Evolutionary conservation across 768 basidiomycete genomes (phyloP), one percentile per base, ranked within the genome.

Genomic region (Suillus subluteus): DNA sequence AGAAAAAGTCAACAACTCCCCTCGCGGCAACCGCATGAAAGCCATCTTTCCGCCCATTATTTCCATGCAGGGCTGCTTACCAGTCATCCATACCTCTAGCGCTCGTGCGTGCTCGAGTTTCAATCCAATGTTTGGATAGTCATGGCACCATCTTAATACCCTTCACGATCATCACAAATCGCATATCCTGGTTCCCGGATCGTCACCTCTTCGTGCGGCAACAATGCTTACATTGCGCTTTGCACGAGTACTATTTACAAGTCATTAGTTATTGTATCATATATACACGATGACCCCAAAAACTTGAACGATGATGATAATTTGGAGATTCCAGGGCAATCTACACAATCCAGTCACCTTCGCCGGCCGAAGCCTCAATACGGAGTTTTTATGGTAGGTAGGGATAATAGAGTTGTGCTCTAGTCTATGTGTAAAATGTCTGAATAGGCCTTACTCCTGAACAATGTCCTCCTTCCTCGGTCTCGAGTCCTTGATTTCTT

Each of bases 381-480:
- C 3, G 21, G 6, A 56, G 35, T 43, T 30, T 11, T 21, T 61
- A 43, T 21, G 18, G 41, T 61, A 61, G 26, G 59, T 55, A 26
- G 11, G 23, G n/a, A 37, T 63, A 64, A 55, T 67, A 59, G 66
- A 55, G 48, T 48, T 50, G 46, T 65, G 37, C 59, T 67, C 65
- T 66, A 66, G 52, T 68, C 52, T 68, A 68, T 54, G 37, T 63
- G 62, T 40, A 62, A 61, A 48, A 12, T 9, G 58, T 62, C 62
- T 67, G 63, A 15, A 4, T 44, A 67, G 32, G 66, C 66, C 75
- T 74, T 79, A 84, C 73, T 93, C 92, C 75, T 92, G 89, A 48
- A 98, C 89, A 71, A 98, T 97, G 76, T 99, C 96, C 82, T 98
- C 97, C 80, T 97, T 96, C 76, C 94, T 87, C n/a, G 95, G 94